These are phyloP conservation scores for Pouteria glomerata DNA, from an alignment of 148 eudicot genomes.

Conservation along the genomic window DNA sequence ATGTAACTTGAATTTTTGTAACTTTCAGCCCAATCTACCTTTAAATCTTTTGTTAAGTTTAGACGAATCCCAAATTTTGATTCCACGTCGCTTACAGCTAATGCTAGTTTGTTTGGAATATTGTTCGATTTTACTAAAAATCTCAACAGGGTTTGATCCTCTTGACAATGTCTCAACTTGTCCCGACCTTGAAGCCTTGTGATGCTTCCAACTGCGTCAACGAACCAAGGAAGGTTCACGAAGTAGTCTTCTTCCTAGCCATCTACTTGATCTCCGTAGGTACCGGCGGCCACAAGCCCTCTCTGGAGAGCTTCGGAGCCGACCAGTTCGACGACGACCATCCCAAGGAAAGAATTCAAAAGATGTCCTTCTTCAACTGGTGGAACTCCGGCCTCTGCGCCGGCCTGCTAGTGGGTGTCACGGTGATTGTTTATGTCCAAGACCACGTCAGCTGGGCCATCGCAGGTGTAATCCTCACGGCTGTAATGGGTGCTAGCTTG, in stretches of 20 bases:
- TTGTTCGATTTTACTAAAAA: too few species aligned
- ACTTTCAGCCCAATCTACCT: too few species aligned
- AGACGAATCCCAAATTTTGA: too few species aligned
- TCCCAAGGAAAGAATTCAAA: conserved; percentile 24
- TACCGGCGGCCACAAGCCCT: conserved; percentile 61
- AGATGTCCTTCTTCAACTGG: conserved; percentile 42
- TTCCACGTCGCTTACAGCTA: too few species aligned
- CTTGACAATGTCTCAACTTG: conserved; percentile 22
- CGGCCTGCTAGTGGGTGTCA: conserved; percentile 24
- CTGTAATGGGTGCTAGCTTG: conserved; percentile 26
- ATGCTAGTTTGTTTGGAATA: too few species aligned
- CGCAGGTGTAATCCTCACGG: conserved; percentile 27
- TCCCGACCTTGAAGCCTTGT: conserved; percentile 27
- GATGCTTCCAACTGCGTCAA: background rate
- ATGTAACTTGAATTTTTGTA: too few species aligned
- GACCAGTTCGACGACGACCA: conserved; percentile 61
- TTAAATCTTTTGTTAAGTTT: too few species aligned
- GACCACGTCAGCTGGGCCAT: conserved; percentile 48
- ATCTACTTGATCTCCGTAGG: conserved; percentile 50
- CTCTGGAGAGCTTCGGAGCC: conserved; percentile 58
- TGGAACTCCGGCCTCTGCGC: conserved; percentile 25
- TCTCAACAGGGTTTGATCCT: conserved; percentile 31
- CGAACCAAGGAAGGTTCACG: conserved; percentile 27
- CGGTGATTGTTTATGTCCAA: conserved; percentile 40
- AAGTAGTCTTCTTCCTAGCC: conserved; percentile 38